phyloP scores from a whole-genome alignment of 2,329 filamentous ascomycete species.

The Cryoendolithus antarcticus region DNA sequence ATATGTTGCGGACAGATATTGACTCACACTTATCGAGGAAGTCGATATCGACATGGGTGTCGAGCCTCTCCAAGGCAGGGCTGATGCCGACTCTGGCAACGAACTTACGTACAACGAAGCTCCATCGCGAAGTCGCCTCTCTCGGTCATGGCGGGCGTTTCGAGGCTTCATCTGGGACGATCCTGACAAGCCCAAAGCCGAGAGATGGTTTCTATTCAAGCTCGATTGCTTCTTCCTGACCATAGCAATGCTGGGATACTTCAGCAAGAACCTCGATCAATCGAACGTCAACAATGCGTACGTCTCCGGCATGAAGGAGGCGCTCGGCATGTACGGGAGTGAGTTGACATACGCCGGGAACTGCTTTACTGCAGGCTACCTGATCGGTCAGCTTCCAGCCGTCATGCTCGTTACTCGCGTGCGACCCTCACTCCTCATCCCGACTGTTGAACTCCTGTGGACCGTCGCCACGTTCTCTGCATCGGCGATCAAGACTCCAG shows the following conservation, averaged over 20 bases:
- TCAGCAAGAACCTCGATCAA: background rate
- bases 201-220: constrained; percentile 38
- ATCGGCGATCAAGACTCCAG: constrained; percentile 24
- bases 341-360: constrained; percentile 21
- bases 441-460: constrained; percentile 30
- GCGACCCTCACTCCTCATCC: constrained; percentile 29
- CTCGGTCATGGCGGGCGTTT: constrained; percentile 26
- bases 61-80: too few relatives aligned
- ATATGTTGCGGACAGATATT: too few relatives aligned
- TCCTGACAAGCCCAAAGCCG: constrained; percentile 39
- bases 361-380: constrained; percentile 35
- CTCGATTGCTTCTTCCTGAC: constrained; percentile 37
- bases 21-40: too few relatives aligned
- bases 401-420: constrained; percentile 34
- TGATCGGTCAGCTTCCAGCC: constrained; percentile 27
- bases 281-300: constrained; percentile 33
- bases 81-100: too few relatives aligned
- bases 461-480: too few relatives aligned
- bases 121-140: too few relatives aligned
- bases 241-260: constrained; percentile 35
- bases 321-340: constrained; percentile 26
- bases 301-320: constrained; percentile 31
- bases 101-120: too few relatives aligned
- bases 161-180: constrained; percentile 42
- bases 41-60: too few relatives aligned